Base-by-base conservation (phyloP, 495 filamentous ascomycete genomes). In the Sordaria brevicollis region DNA sequence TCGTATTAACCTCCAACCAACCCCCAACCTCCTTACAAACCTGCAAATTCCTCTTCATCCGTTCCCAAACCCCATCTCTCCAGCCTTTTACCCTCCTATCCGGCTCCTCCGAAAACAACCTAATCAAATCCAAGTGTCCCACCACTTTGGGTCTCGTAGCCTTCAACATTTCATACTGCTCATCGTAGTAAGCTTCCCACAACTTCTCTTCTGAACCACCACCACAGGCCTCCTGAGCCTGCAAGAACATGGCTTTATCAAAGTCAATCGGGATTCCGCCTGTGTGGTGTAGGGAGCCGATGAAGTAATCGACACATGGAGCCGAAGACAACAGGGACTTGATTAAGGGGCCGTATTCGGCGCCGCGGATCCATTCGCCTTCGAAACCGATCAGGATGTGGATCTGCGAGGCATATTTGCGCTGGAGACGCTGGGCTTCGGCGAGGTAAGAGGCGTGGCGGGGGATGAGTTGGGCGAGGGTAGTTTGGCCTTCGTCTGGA, bases 91-190 rank as follows among this genome's bases (percentile, higher is more conserved):
- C 82, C 68, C 86, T 86, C 54, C 83, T 76, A 70, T 88, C 84
- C 5, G 88, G 88, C 34, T 91, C 83, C 72, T 89, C 85, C 73
- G 90, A 92, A 76, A 92, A 86, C 72, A 99, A 79, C 39, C 94
- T 81, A 69, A 98, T 92, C 36, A 99, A 82, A 81, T 99, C 95
- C 79, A 97, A 96, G 79, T 99, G 95, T 11, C 93, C 95, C 19
- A 99, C 89, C 17, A 98, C 86, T 10, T 87, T 86, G 39, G 96
- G 96, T 76, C 83, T 83, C 70, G 96, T 74, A n/a, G 84, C 81
- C 54, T 76, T 74, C 39, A 99, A 81, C 93, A 99, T 95, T 31
- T 88, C 88, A 67, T 84, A 86, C 82, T 98, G 94, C 36, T 87
- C 85, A 79, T 97, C 93, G 76, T 94, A 97, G 80, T 97, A 99